phyloP scores from a whole-genome alignment of 352 stramenopile genomes.

The Thalassiosira hispida region DNA sequence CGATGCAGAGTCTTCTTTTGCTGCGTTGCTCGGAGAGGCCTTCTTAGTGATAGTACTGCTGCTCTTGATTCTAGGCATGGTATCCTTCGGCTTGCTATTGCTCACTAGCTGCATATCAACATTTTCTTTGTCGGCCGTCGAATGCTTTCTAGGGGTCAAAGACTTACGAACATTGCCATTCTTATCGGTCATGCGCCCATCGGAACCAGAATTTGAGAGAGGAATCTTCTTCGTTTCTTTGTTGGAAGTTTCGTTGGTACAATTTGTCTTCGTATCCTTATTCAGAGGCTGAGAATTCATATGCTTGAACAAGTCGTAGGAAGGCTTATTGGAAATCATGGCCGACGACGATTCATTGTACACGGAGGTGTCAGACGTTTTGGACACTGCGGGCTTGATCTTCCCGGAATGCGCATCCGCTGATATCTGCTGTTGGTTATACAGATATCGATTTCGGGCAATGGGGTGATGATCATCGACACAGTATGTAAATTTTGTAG shows the following conservation, averaged over 20 bases:
- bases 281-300: constrained; percentile 31
- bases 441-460: constrained; percentile 9
- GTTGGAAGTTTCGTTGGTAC: neutral
- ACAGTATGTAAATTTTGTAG: neutral
- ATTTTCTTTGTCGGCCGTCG: neutral
- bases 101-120: neutral
- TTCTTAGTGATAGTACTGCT: neutral
- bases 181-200: neutral
- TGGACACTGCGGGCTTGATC: neutral
- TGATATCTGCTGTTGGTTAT: neutral
- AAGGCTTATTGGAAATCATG: neutral
- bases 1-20: neutral
- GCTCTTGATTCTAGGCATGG: neutral
- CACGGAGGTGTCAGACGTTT: neutral
- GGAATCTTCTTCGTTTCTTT: neutral
- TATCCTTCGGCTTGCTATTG: neutral
- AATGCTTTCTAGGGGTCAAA: neutral
- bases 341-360: neutral
- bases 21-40: neutral
- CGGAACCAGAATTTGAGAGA: neutral
- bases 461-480: constrained; percentile 9
- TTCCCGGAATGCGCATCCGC: neutral
- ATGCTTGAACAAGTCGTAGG: constrained; percentile 26
- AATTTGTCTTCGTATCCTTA: neutral
- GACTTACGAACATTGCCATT: neutral